Evolutionary conservation across 331 rosid genomes (phyloP).

Genomic region (Arachis monticola): DNA sequence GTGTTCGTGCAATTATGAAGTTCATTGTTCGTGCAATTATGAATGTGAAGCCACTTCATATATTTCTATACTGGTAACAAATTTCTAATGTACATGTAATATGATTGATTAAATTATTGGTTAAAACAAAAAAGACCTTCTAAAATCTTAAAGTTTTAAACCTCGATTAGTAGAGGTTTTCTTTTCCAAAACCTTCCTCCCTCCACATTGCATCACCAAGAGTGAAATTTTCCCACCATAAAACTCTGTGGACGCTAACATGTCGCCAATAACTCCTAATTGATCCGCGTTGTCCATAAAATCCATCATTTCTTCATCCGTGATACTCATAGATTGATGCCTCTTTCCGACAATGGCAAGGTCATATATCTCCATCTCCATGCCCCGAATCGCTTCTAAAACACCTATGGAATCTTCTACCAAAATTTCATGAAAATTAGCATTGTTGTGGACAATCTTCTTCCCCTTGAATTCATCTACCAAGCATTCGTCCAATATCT

Average conservation of each 20-base stretch:
- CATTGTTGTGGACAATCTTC: slow-evolving; percentile 1
- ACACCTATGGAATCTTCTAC: slow-evolving; percentile 42
- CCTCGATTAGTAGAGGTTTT: background rate
- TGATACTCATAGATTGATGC: background rate
- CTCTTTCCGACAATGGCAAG: slow-evolving; percentile 55
- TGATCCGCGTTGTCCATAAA: slow-evolving; percentile 46
- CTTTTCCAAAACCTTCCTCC: background rate
- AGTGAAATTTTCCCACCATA: slow-evolving; percentile 41
- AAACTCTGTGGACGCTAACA: slow-evolving; percentile 52
- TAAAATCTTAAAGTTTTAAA: no score
- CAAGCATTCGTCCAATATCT: slow-evolving; percentile 40
- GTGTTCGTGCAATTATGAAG: no score
- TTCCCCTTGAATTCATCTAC: slow-evolving; percentile 49
- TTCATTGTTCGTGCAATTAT: no score
- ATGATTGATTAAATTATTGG: no score
- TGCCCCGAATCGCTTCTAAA: slow-evolving; percentile 31
- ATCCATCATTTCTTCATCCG: slow-evolving; percentile 46
- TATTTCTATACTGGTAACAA: no score
- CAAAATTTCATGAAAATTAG: slow-evolving; percentile 32
- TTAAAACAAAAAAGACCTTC: no score
- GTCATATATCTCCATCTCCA: slow-evolving; percentile 40
- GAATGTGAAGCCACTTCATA: no score
- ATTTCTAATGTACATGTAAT: no score
- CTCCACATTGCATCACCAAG: slow-evolving; percentile 49
- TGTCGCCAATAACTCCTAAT: slow-evolving; percentile 53